Base-by-base conservation (phyloP, 805 yeast species). In the Yamadazyma kitorensis region DNA sequence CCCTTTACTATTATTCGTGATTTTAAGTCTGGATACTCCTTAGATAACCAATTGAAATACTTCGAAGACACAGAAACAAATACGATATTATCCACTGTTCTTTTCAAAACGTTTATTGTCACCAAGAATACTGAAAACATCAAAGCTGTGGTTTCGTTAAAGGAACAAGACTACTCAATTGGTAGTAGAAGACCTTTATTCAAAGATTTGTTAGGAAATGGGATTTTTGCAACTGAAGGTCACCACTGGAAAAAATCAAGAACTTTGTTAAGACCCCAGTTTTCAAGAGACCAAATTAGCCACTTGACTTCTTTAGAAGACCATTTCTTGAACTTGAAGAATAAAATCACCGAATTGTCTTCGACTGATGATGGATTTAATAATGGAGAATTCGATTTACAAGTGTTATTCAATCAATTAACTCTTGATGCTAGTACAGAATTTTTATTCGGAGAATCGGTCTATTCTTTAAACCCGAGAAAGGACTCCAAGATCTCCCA, bases 341-440 rank as follows among this genome's bases (percentile, higher is more conserved):
- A 10, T n/a, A n/a, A n/a, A n/a, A n/a, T n/a, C 7, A 10, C 22
- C 22, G 10, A 19, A 19, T 7, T 7, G 22, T 19, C 22, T 7
- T 38, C 45, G 24, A 49, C 28, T 41, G 47, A 19, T 10, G 13
- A 19, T 19, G 6, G 6, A 17, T 28, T 36, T 16, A 20, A 36
- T 8, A 27, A 44, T 9, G 61, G 60, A 2, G 24, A 34, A 9
- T 40, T 59, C 34, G 54, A 59, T 38, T 38, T 59, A 17, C 65
- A 59, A 34, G 58, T 56, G 19, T 52, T 58, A 29, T 58, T 59
- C 37, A 55, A 49, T 41, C 47, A 43, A 26, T 52, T 61, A 13
- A 61, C 68, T 13, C 52, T 62, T 31, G 69, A 62, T 40, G 49
- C 66, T 15, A 52, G 66, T 7, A 49, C 65, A 4, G 68, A 61